Evolutionary conservation across 2,329 filamentous ascomycete species (phyloP).

Genomic region (Aureobasidium zeae): DNA sequence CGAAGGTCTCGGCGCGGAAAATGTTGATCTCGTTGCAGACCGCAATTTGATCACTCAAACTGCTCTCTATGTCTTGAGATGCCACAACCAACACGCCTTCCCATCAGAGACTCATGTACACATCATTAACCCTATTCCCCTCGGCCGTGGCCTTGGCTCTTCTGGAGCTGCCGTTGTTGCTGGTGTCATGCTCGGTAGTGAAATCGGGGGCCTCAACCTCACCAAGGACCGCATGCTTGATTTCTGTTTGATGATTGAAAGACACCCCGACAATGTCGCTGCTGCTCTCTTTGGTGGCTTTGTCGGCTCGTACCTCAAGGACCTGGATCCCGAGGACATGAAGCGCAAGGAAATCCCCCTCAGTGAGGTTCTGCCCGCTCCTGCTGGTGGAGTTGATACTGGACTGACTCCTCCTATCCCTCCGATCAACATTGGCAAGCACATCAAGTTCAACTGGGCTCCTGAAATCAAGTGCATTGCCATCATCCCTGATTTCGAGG

Average conservation of each 20-base stretch:
- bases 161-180: constrained; percentile 93
- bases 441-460: constrained; percentile 91
- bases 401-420: constrained; percentile 78
- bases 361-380: constrained; percentile 82
- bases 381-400: constrained; percentile 84
- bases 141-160: constrained; percentile 87
- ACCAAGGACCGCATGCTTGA: constrained; percentile 78
- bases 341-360: constrained; percentile 88
- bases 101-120: constrained; percentile 82
- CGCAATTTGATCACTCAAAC: constrained; percentile 89
- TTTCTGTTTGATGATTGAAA: constrained; percentile 92
- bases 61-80: constrained; percentile 87
- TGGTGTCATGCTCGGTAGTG: constrained; percentile 85
- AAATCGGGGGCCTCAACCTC: constrained; percentile 71
- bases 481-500: constrained; percentile 92
- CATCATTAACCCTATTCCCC: constrained; percentile 89
- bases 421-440: constrained; percentile 87
- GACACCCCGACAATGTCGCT: constrained; percentile 89
- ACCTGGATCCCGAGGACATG: constrained; percentile 78
- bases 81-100: constrained; percentile 78
- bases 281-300: constrained; percentile 94
- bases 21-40: constrained; percentile 75
- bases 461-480: constrained; percentile 93
- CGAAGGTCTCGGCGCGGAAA: constrained; percentile 68
- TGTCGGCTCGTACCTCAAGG: constrained; percentile 91